These are phyloP conservation scores for Geosmithia putterillii DNA, from an alignment of 2,329 filamentous ascomycete genomes.

Conservation along the genomic window DNA sequence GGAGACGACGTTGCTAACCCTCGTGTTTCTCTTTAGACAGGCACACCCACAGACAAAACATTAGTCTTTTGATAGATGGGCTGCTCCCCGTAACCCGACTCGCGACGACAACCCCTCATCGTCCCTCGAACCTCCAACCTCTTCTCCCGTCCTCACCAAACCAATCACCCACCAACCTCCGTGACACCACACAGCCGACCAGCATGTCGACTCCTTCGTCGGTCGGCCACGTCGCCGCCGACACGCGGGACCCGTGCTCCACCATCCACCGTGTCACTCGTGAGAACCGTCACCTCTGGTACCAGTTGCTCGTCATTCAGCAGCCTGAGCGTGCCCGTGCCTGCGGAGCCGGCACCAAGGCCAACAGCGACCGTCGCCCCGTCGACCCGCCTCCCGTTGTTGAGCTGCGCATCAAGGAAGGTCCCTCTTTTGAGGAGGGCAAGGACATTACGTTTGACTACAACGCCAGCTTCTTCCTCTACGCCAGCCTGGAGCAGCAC, in stretches of 20 bases:
- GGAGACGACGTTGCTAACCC: neutral
- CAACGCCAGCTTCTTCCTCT: constrained; percentile 96
- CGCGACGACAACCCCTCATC: neutral
- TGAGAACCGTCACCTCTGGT: constrained; percentile 67
- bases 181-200: constrained; percentile 1
- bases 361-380: constrained; percentile 62
- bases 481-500: constrained; percentile 78
- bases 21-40: neutral
- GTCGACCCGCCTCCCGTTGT: constrained; percentile 93
- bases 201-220: constrained; percentile 19
- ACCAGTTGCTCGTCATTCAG: constrained; percentile 77
- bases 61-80: neutral
- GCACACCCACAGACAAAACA: neutral
- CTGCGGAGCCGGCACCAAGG: constrained; percentile 86
- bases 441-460: constrained; percentile 78
- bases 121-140: neutral
- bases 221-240: constrained; percentile 9
- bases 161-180: neutral
- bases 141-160: neutral
- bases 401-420: constrained; percentile 76
- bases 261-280: constrained; percentile 43
- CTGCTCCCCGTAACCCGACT: neutral
- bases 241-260: constrained; percentile 27
- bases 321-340: constrained; percentile 90
- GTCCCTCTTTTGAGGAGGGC: constrained; percentile 41